Evolutionary conservation across 1,284 basidiomycete species (phyloP).

Genomic region (Apiotrichum sp.): DNA sequence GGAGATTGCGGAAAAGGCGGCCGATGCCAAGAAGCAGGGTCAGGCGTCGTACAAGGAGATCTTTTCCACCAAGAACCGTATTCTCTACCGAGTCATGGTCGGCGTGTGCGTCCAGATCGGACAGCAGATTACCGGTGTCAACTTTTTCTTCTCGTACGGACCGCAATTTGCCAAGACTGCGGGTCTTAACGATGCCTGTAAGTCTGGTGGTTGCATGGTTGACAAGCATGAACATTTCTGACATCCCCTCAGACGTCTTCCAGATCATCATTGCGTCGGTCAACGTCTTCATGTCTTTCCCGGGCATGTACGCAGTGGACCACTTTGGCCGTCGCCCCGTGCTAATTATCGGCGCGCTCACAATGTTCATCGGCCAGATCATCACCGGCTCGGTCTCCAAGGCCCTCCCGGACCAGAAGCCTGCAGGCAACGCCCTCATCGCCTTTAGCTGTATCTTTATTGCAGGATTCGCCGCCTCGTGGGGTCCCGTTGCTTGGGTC

Average conservation of each 20-base stretch:
- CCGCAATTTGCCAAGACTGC: constrained; percentile 44
- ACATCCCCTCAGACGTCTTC: constrained; percentile 32
- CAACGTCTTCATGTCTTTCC: constrained; percentile 46
- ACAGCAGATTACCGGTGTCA: constrained; percentile 48
- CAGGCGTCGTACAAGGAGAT: constrained; percentile 42
- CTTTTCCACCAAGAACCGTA: constrained; percentile 47
- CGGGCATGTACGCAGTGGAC: constrained; percentile 46
- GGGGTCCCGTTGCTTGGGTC: constrained; percentile 48
- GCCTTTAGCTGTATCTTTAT: constrained; percentile 51
- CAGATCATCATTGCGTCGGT: constrained; percentile 49
- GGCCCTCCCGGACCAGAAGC: constrained; percentile 26
- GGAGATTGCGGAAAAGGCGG: constrained; percentile 36
- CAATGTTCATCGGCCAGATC: constrained; percentile 50
- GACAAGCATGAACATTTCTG: too few relatives aligned
- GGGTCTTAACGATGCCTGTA: constrained; percentile 37
- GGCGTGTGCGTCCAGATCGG: constrained; percentile 37
- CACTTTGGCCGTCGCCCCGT: constrained; percentile 48
- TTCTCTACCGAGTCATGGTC: constrained; percentile 37
- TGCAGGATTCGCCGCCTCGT: constrained; percentile 49
- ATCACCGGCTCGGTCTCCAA: constrained; percentile 47
- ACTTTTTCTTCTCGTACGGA: constrained; percentile 45
- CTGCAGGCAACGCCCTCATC: constrained; percentile 49
- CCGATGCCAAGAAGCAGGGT: constrained; percentile 39
- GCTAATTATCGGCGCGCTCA: constrained; percentile 47
- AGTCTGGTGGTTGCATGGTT: neutral